Evolutionary conservation across 768 basidiomycete genomes (phyloP), one percentile per base, ranked within the genome.

Genomic region (Pilatotrama ljubarskyi): DNA sequence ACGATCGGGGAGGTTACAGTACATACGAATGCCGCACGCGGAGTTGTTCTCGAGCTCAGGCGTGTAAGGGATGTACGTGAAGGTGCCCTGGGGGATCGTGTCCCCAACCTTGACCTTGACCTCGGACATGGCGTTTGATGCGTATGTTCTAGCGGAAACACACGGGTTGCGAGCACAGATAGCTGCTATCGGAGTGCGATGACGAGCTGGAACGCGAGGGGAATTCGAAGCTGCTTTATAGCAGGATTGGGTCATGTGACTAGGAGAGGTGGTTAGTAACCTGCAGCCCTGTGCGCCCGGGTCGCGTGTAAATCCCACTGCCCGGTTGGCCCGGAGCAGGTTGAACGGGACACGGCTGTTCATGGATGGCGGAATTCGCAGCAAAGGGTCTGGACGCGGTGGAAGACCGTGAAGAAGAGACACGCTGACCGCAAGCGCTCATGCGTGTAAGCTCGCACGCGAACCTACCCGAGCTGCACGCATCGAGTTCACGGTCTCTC

Each of bases 1-100:
- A 29, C 15, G 37, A 57, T 60, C 42, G 55, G 29, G n/a, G n/a
- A 36, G 13, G 18, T 53, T 58, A 55, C 55, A 35, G 24, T 76
- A 75, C 89, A 68, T 70, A 90, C 89, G 83, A 42, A 79, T 64
- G 61, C 88, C 90, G 67, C 88, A 91, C 14, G 77, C 84, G 54
- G 79, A 83, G 63, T 77, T 76, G 71, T 85, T 75, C 26, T 87
- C 88, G 58, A 90, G 82, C 69, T 80, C 85, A 15, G 83, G 77
- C 0, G 79, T 70, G 69, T 84, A 90, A 6, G 85, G 82, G 56
- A 93, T 73, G 67, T 87, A 81, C 15, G 57, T 63, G 69, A 86
- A 84, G 1, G 64, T 70, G 20, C 71, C 78, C 24, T 67, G 58
- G 55, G 84, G 84, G 41, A 86, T 66, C 51, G 70, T 80, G 55